phyloP scores from a whole-genome alignment of 163 green algal species.

The Botryococcus braunii region DNA sequence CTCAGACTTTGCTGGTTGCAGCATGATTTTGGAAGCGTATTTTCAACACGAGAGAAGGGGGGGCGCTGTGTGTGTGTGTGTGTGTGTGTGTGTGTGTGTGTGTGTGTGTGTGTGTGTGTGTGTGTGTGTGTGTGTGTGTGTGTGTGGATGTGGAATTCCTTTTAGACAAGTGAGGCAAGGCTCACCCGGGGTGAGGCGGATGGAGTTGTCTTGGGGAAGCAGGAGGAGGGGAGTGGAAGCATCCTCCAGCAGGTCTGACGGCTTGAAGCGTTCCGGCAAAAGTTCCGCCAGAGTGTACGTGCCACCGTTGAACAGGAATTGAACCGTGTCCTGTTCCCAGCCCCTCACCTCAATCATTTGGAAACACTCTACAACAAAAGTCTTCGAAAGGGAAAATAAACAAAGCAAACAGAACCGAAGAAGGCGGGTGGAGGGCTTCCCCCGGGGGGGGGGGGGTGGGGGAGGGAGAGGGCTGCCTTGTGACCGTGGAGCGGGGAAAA shows the following conservation, averaged over 20 bases:
- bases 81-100: neutral
- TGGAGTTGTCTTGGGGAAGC: slow-evolving; percentile 54
- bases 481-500: neutral
- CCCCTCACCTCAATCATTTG: neutral
- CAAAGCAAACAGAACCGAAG: neutral
- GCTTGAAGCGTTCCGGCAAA: slow-evolving; percentile 76
- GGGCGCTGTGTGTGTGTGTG: no score
- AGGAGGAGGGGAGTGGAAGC: slow-evolving; percentile 62
- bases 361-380: neutral
- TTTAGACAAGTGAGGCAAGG: neutral
- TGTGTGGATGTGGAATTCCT: neutral
- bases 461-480: neutral
- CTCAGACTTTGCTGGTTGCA: no score
- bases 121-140: neutral
- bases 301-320: slow-evolving; percentile 34
- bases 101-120: neutral
- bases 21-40: no score
- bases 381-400: neutral
- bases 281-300: slow-evolving; percentile 54
- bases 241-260: slow-evolving; percentile 63
- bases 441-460: no score
- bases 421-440: no score
- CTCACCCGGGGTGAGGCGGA: slow-evolving; percentile 6
- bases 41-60: no score
- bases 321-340: slow-evolving; percentile 39